A percentile compares a stretch with the other conserved stretches of the same genome.
Conservation (phyloP, 495 filamentous ascomycete genomes). For the Tuber calosporum region DNA sequence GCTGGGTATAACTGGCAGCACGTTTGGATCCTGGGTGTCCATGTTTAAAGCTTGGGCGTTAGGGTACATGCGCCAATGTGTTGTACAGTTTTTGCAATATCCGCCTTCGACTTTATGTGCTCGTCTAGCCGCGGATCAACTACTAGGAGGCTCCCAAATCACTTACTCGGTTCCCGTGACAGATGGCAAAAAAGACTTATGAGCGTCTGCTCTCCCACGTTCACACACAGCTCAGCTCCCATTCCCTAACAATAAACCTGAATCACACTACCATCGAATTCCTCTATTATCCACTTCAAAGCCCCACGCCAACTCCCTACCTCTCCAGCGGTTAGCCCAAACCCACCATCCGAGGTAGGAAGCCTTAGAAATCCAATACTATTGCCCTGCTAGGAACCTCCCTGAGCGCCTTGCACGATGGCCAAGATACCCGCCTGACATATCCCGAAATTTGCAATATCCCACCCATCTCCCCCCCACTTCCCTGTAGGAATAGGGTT, state of each 20-base stretch:
- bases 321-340: not conserved
- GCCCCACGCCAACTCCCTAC: not conserved
- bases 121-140: not conserved
- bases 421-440: not conserved
- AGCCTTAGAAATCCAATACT: not conserved
- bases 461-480: too few relatives aligned
- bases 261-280: not conserved
- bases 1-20: not conserved
- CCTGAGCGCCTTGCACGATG: too few relatives aligned
- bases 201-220: not conserved
- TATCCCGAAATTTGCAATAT: not conserved
- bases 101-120: not conserved
- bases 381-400: too few relatives aligned
- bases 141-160: not conserved
- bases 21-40: not conserved
- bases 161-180: too few relatives aligned
- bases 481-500: too few relatives aligned
- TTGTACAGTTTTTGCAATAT: not conserved
- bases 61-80: not conserved
- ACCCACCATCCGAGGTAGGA: not conserved
- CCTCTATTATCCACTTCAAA: not conserved
- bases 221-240: not conserved
- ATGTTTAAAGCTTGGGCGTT: not conserved
- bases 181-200: not conserved
- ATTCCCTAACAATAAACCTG: not conserved